Base-by-base conservation (phyloP, 2,329 filamentous ascomycete species). In the Aspergillus sp. region DNA sequence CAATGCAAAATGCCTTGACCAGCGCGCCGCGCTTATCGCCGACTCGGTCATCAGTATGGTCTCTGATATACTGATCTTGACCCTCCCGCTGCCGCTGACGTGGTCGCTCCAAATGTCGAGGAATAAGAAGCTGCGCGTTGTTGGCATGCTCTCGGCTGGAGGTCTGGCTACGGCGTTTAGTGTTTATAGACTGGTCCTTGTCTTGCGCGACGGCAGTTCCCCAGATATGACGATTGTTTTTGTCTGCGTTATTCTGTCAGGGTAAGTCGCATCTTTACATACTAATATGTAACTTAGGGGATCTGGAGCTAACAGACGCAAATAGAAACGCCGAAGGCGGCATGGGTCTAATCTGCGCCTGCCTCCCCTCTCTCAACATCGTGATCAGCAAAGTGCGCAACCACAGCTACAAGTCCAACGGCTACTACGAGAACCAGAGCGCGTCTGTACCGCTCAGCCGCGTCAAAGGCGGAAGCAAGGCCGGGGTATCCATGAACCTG, bases 31-130 rank as follows among this genome's bases (percentile, higher is more conserved):
- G 1, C 66, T 77, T 5, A 68, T 74, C 9, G 70, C 74, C 54
- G 75, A 77, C 57, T 72, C 72, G 2, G 70, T 74, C 20, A 74
- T 77, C 49, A 75, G 72, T 57, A 66, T 75, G 20, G 61, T 75
- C 20, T 72, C 69, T 30, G 74, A 77, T 59, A 47, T 73, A 1
- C 69, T 72, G 24, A 75, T 77, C 44, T 66, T 76, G 4, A 22
- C 72, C 6, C 56, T 75, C 13, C 74, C 74, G 0, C 46, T 76
- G 24, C 74, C 74, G 0, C 60, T 77, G 61, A 75, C 73, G 2
- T 73, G 72, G 68, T 72, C 70, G n/a, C 64, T 77, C 34, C 71
- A 76, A 46, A 73, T 77, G 69, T 68, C 69, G 12, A 62, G 63
- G 2, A 70, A 66, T 45, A 70, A 70, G 52, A 76, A 75, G 58